Base-by-base conservation (phyloP, 73 alveolate species). In the Paramecium sonneborni region DNA sequence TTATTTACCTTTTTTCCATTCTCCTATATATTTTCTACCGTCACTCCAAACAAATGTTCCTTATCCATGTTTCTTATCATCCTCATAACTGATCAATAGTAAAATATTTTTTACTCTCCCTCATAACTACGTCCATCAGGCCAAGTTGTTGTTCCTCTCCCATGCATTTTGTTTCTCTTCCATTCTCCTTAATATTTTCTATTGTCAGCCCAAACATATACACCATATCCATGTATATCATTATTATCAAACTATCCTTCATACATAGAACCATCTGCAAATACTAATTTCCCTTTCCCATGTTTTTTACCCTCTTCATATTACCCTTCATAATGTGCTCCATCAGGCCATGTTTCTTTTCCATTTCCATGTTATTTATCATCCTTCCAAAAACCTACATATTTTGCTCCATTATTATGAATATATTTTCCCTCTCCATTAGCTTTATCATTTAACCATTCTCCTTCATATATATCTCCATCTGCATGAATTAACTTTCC, bases 341-440 rank as follows among this genome's bases (percentile, higher is more conserved):
- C 97, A 95, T 96, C 98, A 21, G 92, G 90, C 92, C 93, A 95
- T 48, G 76, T 37, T 62, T 88, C 95, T 52, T 86, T 92, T 23
- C 99, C 99, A 57, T 85, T 74, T 6, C 99, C 99, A 88, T 96
- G 93, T 76, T 95, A 93, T 68, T 89, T 67, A 52, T 93, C 97
- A 74, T 95, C 94, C 38, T 70, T 85, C 97, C 98, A 96, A 62
- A 92, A 72, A 12, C 98, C 99, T 44, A 92, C 96, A 93, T 95
- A 96, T 62, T 92, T 57, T 30, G 97, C 93, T 23, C 98, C 98
- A 92, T 96, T 95, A 30, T 38, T 55, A 85, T 94, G 95, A 43
- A 95, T 85, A 57, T 96, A 95, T 70, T 76, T 92, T 8, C 99
- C 98, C 30, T 85, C 39, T 8, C 99, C 99, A 87, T 94, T 94